phyloP scores from a whole-genome alignment of 148 eudicot species.

The Rhododendron griersonianum region DNA sequence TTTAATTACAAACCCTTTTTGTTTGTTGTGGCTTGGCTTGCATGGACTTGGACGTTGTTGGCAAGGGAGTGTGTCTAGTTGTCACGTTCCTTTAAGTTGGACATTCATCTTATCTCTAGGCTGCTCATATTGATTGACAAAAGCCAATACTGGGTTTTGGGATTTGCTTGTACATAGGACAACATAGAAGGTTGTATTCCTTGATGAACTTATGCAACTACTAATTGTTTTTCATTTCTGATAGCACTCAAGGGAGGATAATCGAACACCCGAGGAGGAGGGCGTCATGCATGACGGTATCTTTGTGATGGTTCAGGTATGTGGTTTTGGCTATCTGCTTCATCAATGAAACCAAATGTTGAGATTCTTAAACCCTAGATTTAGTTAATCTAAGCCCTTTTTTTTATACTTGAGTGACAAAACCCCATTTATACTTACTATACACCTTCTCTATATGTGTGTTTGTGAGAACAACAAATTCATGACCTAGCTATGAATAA shows the following conservation, averaged over 20 bases:
- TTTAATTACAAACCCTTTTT: too few relatives aligned
- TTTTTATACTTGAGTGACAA: too few relatives aligned
- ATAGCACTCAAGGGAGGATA: background rate
- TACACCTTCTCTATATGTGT: too few relatives aligned
- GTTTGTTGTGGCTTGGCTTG: background rate
- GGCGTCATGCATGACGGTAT: too few relatives aligned
- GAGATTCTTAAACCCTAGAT: background rate
- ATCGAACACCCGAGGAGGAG: background rate
- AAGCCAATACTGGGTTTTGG: background rate
- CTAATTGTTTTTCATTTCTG: background rate
- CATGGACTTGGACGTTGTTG: background rate
- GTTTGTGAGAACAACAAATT: too few relatives aligned
- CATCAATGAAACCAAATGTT: background rate
- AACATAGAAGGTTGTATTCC: background rate
- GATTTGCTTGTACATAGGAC: background rate
- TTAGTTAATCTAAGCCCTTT: too few relatives aligned
- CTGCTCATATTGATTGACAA: background rate
- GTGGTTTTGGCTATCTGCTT: background rate
- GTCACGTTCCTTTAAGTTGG: background rate
- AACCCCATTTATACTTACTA: too few relatives aligned
- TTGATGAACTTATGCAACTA: background rate
- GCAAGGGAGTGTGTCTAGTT: background rate
- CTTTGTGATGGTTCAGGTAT: background rate
- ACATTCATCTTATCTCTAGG: background rate
- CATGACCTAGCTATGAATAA: too few relatives aligned